These are phyloP conservation scores for Petunia hybrid DNA, from an alignment of 305 asterid species.

Conservation along the genomic window DNA sequence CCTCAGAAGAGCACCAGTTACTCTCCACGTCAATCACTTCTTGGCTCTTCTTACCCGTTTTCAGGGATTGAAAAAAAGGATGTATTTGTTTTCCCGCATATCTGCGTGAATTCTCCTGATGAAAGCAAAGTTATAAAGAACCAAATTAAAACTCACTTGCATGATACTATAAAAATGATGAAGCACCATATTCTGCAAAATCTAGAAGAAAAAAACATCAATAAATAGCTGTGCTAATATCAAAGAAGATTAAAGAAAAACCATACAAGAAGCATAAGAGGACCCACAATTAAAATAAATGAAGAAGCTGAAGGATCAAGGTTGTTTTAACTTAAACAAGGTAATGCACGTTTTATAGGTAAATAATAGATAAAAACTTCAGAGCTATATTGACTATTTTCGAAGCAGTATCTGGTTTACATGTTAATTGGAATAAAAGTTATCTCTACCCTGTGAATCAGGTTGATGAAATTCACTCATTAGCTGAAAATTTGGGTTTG, in stretches of 20 bases:
- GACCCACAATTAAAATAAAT: conserved; percentile 27
- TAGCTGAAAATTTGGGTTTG: no score
- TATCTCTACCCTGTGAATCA: no score
- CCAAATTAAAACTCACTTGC: conserved; percentile 5
- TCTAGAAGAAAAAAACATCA: conserved; percentile 19
- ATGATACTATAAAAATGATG: conserved; percentile 13
- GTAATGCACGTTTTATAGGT: conserved; percentile 19
- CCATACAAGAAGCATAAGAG: conserved; percentile 5
- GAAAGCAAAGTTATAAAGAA: conserved; percentile 26
- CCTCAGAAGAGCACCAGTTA: conserved; percentile 48
- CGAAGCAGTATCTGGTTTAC: neutral
- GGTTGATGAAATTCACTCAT: no score
- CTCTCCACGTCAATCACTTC: conserved; percentile 59
- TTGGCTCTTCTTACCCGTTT: conserved; percentile 66
- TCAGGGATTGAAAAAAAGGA: conserved; percentile 85
- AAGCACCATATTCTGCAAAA: conserved; percentile 26
- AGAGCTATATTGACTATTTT: no score
- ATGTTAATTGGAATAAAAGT: no score
- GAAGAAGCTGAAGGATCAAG: conserved; percentile 33
- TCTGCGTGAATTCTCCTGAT: conserved; percentile 83
- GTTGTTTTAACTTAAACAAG: conserved; percentile 12
- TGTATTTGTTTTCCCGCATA: conserved; percentile 88
- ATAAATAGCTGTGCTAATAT: neutral
- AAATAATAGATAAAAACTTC: neutral
- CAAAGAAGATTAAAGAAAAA: conserved; percentile 27